Evolutionary conservation across 2,329 filamentous ascomycete genomes (phyloP).

Genomic region (Calonectria honghensis): DNA sequence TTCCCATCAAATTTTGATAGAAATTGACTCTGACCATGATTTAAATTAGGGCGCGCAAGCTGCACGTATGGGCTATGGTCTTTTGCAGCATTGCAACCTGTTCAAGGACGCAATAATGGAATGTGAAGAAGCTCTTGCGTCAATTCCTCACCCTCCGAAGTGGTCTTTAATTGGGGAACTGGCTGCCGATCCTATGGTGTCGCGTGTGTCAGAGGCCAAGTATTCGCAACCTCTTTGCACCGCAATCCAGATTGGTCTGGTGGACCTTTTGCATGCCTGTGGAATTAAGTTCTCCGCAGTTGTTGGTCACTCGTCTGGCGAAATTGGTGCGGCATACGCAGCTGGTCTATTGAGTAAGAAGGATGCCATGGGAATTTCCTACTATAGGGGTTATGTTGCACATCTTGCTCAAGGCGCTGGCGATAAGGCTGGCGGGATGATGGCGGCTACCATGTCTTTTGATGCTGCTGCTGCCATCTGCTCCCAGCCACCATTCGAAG

Average conservation of each 20-base stretch:
- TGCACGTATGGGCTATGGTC: neutral
- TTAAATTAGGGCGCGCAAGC: neutral
- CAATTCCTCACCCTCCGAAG: neutral
- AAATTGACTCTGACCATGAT: no score
- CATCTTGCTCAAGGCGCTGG: neutral
- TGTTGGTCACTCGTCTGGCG: neutral
- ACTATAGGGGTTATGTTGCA: neutral
- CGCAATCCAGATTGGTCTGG: neutral
- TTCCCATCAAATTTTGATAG: neutral
- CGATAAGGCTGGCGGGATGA: neutral
- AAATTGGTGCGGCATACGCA: constrained; percentile 1
- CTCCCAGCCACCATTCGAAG: neutral
- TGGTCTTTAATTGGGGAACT: neutral
- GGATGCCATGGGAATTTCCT: neutral
- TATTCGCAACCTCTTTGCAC: neutral
- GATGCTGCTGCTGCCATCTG: neutral
- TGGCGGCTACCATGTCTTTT: neutral
- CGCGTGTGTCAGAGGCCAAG: neutral
- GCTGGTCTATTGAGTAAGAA: neutral
- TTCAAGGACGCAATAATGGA: neutral
- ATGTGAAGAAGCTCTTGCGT: neutral
- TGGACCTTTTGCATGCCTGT: neutral
- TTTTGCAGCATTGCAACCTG: neutral
- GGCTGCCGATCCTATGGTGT: neutral
- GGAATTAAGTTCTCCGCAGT: neutral